These are phyloP conservation scores for Penicillium cosmopolitanum DNA, from an alignment of 495 filamentous ascomycete genomes.

Conservation along the genomic window DNA sequence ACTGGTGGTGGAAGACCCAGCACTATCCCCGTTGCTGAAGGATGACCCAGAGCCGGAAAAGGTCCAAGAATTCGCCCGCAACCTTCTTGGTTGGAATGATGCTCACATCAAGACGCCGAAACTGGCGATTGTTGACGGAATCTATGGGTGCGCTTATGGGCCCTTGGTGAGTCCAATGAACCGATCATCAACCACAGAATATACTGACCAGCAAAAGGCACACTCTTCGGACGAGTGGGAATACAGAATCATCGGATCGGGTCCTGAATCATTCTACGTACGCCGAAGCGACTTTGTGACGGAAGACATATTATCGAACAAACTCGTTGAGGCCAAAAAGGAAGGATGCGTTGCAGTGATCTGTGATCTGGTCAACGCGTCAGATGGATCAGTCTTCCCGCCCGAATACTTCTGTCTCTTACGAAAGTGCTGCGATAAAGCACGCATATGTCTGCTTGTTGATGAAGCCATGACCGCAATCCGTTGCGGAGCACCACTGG, in stretches of 20 bases:
- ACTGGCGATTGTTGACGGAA: conserved; percentile 11
- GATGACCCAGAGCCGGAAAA: conserved; percentile 11
- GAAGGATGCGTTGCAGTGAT: conserved; percentile 9
- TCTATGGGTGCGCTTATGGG: conserved; percentile 11
- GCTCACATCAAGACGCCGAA: not conserved
- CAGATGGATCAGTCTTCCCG: conserved; percentile 6
- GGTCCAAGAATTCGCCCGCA: conserved; percentile 6
- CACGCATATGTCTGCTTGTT: conserved; percentile 4
- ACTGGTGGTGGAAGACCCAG: conserved; percentile 3
- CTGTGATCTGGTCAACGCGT: conserved; percentile 7
- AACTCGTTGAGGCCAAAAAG: conserved; percentile 5
- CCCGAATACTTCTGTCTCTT: conserved; percentile 5
- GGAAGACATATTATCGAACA: conserved; percentile 2
- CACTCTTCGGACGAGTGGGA: conserved; percentile 12
- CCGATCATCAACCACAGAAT: too few relatives aligned
- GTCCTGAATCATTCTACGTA: conserved; percentile 4
- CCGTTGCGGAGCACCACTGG: conserved; percentile 10
- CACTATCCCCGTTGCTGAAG: conserved; percentile 6
- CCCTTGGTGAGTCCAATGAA: conserved; percentile 8
- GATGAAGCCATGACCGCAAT: conserved; percentile 16
- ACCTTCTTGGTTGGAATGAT: conserved; percentile 9
- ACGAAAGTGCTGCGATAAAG: conserved; percentile 2
- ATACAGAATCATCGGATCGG: conserved; percentile 11
- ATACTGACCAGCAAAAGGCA: conserved; percentile 5
- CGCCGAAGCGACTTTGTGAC: conserved; percentile 1